A percentile compares a stretch with the other conserved stretches of the same genome.
Evolutionary conservation across 73 alveolate species (phyloP).

Genomic region (Tetrahymena thermophila): DNA sequence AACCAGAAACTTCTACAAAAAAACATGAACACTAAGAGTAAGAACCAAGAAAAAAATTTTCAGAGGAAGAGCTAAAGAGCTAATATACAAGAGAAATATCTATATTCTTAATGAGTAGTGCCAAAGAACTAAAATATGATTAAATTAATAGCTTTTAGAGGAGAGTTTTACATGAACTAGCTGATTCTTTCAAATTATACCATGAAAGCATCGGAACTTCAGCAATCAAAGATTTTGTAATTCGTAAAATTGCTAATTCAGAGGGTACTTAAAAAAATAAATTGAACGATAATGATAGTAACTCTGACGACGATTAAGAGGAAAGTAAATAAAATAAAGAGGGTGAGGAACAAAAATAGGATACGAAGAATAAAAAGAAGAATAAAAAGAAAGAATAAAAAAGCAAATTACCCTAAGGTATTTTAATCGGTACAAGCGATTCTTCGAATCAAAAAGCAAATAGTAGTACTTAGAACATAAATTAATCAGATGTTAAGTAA

Average conservation of each 20-base stretch:
- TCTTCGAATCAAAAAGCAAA: background rate
- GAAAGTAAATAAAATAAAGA: constrained; percentile 6
- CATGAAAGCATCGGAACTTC: constrained; percentile 59
- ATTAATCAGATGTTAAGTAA: background rate
- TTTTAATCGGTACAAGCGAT: background rate
- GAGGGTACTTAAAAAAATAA: constrained; percentile 3
- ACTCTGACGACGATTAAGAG: constrained; percentile 23
- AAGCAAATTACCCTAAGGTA: background rate
- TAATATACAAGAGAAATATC: background rate
- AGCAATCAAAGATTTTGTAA: constrained; percentile 8
- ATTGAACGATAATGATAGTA: background rate
- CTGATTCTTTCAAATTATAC: constrained; percentile 40
- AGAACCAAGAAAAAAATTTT: background rate
- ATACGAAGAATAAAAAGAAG: background rate
- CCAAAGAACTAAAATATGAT: constrained; percentile 1
- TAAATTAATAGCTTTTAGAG: constrained; percentile 52
- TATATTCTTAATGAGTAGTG: constrained; percentile 1
- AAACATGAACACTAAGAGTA: background rate
- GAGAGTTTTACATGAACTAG: constrained; percentile 48
- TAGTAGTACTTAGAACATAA: background rate
- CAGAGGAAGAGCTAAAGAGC: constrained; percentile 27
- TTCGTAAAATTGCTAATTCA: background rate
- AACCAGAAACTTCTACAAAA: constrained; percentile 30
- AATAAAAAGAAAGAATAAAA: background rate
- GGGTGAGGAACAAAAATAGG: background rate